Percentiles rank a stretch among this genome's conserved stretches.
phyloP scores from a whole-genome alignment of 1,284 basidiomycete species.

The Schizopora paradoxa region DNA sequence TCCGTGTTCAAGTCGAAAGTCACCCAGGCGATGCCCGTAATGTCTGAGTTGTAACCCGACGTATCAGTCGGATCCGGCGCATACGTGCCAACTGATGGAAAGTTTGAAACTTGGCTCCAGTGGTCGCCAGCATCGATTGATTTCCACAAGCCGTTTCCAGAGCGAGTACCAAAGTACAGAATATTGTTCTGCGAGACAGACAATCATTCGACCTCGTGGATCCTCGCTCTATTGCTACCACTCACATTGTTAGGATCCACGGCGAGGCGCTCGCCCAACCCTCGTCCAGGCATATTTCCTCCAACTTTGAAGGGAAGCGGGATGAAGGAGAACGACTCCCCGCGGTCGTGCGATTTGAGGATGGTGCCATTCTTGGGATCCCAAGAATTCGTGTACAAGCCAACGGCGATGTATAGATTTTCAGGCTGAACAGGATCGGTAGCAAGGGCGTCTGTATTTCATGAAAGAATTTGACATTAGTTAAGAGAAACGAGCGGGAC shows the following conservation, averaged over 20 bases:
- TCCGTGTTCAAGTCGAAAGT: conserved; percentile 20
- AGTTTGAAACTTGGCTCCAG: conserved; percentile 17
- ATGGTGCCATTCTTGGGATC: conserved; percentile 25
- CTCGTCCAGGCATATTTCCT: conserved; percentile 27
- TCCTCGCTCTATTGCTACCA: not conserved
- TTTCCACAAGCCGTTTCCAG: conserved; percentile 24
- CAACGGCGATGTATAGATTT: conserved; percentile 20
- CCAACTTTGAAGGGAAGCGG: conserved; percentile 23
- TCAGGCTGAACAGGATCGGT: conserved; percentile 23
- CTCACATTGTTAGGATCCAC: conserved; percentile 16
- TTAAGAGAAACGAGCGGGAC: not conserved
- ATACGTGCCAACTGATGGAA: conserved; percentile 18
- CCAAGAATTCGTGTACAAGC: conserved; percentile 26
- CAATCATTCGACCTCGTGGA: conserved; percentile 9
- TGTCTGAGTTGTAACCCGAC: conserved; percentile 19
- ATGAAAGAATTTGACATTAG: not conserved
- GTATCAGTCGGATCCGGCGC: conserved; percentile 12
- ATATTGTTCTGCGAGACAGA: conserved; percentile 17
- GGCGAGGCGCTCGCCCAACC: conserved; percentile 18
- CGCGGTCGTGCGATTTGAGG: conserved; percentile 18
- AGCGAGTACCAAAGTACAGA: conserved; percentile 24
- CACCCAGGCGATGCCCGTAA: conserved; percentile 22
- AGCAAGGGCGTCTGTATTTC: conserved; percentile 18
- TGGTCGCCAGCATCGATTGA: conserved; percentile 19
- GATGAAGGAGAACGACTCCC: conserved; percentile 19